phyloP scores from a whole-genome alignment of 2,329 filamentous ascomycete genomes.

The Passalora sequoiae region DNA sequence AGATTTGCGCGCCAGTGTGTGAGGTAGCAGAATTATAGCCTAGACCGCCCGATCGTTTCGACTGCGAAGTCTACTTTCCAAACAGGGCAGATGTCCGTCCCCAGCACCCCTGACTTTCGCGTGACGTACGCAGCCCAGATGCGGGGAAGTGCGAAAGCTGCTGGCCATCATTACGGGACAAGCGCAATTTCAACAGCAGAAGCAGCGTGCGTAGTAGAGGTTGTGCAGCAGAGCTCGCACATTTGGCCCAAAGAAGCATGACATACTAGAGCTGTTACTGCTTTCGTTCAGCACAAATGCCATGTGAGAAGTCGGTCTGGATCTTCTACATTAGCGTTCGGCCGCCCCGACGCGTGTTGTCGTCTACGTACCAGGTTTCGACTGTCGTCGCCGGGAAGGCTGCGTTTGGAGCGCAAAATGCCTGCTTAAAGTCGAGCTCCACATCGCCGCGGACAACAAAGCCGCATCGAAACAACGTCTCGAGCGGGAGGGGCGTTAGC shows the following conservation, averaged over 20 bases:
- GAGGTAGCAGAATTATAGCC: neutral
- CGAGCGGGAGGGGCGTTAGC: conserved; percentile 15
- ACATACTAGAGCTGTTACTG: too few relatives aligned
- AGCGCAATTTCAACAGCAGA: too few relatives aligned
- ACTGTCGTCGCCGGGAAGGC: conserved; percentile 5
- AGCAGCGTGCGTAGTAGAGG: too few relatives aligned
- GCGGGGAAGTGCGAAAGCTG: too few relatives aligned
- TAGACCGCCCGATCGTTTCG: neutral
- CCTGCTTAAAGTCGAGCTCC: conserved; percentile 8
- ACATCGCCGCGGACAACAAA: conserved; percentile 8
- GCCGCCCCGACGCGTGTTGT: conserved; percentile 11
- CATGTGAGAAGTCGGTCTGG: conserved; percentile 2
- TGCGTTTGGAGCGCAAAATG: conserved; percentile 10
- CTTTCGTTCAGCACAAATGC: neutral
- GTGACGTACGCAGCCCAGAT: conserved; percentile 3
- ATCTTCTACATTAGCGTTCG: conserved; percentile 12
- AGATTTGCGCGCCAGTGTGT: neutral
- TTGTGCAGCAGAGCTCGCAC: neutral
- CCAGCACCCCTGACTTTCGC: conserved; percentile 8
- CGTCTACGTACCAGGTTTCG: conserved; percentile 5
- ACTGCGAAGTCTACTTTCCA: too few relatives aligned
- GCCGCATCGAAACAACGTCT: conserved; percentile 12
- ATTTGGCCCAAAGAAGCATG: neutral
- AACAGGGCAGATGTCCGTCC: too few relatives aligned
- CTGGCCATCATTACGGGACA: too few relatives aligned